Percentiles rank a stretch among this genome's conserved stretches.
phyloP scores from a whole-genome alignment of 441 rosid species.

The Pelargonium exstipulatum region DNA sequence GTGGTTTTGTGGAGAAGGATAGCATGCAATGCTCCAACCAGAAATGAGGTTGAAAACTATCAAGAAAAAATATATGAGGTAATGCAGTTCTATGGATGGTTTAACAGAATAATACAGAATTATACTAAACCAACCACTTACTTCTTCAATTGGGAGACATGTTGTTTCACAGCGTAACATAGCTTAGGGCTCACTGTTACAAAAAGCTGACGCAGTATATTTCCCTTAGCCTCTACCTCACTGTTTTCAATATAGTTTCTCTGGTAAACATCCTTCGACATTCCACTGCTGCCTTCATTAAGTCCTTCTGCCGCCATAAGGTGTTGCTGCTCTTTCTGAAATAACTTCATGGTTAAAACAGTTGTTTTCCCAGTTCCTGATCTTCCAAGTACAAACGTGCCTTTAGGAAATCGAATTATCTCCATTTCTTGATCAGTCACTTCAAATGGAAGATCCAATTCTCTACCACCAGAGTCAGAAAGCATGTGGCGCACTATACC shows the following conservation, averaged over 20 bases:
- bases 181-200: constrained; percentile 45
- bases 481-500: constrained; percentile 36
- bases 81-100: not conserved
- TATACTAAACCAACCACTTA: constrained; percentile 15
- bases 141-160: constrained; percentile 42
- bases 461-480: constrained; percentile 31
- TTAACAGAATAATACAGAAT: not conserved
- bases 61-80: not conserved
- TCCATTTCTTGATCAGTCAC: constrained; percentile 37
- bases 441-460: constrained; percentile 46
- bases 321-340: constrained; percentile 32
- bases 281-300: constrained; percentile 9
- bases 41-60: not conserved
- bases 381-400: constrained; percentile 46
- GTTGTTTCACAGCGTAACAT: constrained; percentile 44
- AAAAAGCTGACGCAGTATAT: constrained; percentile 40
- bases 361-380: constrained; percentile 66
- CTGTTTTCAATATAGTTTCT: constrained; percentile 10
- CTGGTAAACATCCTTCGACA: not conserved
- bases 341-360: constrained; percentile 41
- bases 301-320: constrained; percentile 26
- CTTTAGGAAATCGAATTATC: constrained; percentile 28
- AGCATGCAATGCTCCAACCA: not conserved
- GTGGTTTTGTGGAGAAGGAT: not conserved
- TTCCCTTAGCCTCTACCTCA: constrained; percentile 12